Evolutionary conservation across 2,329 filamentous ascomycete genomes (phyloP).

Genomic region (Nothophaeocryptopus gaeumannii): DNA sequence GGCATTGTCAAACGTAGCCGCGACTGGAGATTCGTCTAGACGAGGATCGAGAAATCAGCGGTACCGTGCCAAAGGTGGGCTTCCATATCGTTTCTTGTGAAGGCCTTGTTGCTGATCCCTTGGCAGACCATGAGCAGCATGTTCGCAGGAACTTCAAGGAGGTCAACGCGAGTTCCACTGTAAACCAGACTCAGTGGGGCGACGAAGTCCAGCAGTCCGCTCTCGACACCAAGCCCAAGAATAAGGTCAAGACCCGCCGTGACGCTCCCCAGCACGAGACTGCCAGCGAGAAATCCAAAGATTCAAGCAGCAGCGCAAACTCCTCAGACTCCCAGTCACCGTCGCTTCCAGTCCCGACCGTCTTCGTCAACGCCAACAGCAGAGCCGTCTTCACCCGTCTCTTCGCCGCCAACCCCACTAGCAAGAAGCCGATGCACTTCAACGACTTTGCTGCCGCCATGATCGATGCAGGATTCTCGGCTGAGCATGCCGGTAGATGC

Average conservation of each 20-base stretch:
- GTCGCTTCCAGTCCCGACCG: background rate
- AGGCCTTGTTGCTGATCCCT: too few species aligned
- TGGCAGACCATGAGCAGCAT: too few species aligned
- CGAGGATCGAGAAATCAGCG: too few species aligned
- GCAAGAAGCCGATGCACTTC: slow-evolving; percentile 5
- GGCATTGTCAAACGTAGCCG: too few species aligned
- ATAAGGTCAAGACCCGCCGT: slow-evolving; percentile 3
- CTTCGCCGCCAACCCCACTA: slow-evolving; percentile 1
- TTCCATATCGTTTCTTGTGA: too few species aligned
- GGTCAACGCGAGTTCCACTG: too few species aligned
- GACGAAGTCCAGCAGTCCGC: too few species aligned
- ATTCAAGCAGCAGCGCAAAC: background rate
- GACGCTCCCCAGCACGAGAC: too few species aligned
- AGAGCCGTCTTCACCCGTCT: slow-evolving; percentile 7
- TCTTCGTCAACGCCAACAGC: background rate
- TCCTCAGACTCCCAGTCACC: background rate
- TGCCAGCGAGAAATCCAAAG: background rate
- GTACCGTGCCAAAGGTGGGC: too few species aligned
- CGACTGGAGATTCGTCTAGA: too few species aligned
- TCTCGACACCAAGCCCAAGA: background rate
- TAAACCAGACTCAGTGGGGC: too few species aligned
- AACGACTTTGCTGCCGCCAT: slow-evolving; percentile 10
- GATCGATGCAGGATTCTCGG: slow-evolving; percentile 6
- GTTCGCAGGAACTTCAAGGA: too few species aligned
- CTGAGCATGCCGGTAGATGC: slow-evolving; percentile 7